A percentile compares a stretch with the other conserved stretches of the same genome.
phyloP scores from a whole-genome alignment of 2,329 filamentous ascomycete species.

The Penicillium sp. region DNA sequence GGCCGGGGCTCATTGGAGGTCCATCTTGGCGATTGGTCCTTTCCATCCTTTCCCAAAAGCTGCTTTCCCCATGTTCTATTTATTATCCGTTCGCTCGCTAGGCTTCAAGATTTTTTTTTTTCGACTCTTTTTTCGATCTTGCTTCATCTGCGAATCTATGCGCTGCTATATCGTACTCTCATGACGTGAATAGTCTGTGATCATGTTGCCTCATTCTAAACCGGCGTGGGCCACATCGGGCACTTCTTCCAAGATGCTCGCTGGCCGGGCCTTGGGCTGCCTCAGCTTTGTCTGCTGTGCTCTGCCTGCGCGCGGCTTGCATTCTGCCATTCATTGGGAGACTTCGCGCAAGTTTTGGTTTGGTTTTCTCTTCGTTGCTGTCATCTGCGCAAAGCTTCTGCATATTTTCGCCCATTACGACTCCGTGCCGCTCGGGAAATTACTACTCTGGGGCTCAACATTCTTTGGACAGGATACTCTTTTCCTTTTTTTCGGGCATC shows the following conservation, averaged over 20 bases:
- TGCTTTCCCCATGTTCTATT: constrained; percentile 12
- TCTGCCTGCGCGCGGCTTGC: constrained; percentile 12
- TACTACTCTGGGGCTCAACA: constrained; percentile 24
- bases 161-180: not conserved
- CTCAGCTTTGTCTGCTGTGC: constrained; percentile 12
- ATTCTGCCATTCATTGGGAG: constrained; percentile 10
- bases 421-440: constrained; percentile 14
- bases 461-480: constrained; percentile 26
- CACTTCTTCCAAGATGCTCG: not conserved
- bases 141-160: not conserved
- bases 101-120: not conserved
- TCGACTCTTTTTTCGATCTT: not conserved
- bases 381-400: constrained; percentile 22
- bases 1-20: not conserved
- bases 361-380: constrained; percentile 17
- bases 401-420: constrained; percentile 24
- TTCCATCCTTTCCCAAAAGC: constrained; percentile 1
- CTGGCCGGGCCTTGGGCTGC: constrained; percentile 1
- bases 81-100: constrained; percentile 1
- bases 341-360: constrained; percentile 20
- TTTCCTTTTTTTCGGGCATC: constrained; percentile 14
- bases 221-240: constrained; percentile 1
- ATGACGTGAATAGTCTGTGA: constrained; percentile 2
- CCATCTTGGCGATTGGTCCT: constrained; percentile 4
- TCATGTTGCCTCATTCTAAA: constrained; percentile 7